Evolutionary conservation across 2,329 filamentous ascomycete genomes (phyloP), one percentile per base, ranked within the genome.

Genomic region (Coniochaeta prunicola): DNA sequence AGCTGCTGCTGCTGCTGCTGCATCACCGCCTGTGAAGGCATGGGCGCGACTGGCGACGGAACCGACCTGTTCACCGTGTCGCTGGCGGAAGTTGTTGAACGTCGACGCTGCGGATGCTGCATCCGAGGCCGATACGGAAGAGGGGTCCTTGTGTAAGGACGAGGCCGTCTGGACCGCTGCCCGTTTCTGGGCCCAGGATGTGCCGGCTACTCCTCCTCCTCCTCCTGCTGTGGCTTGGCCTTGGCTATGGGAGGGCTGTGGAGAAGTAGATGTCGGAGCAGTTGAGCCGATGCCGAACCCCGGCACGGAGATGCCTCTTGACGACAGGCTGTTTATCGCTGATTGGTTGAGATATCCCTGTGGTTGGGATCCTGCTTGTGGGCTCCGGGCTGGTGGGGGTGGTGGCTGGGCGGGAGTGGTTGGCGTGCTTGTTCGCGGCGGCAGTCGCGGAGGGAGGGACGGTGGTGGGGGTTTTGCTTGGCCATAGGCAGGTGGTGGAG

Each of bases 301-400:
- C 0, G 91, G 88, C 0, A 96, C 90, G 0, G 87, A 89, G 6
- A 96, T 79, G 1, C 92, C 92, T 1, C 90, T 87, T 38, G 85
- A 81, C 12, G 86, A 84, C 9, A 97, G 78, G 45, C 90, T 81
- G 59, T 76, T 80, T 58, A 88, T 70, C 5, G 91, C 87, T 5
- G 79, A 82, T 66, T 79, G 76, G 65, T 83, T 83, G 34, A 82
- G 63, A 33, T 73, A 68, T 60, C 19, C 24, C 45, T 56, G 66
- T 50, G 64, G 63, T 59, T 63, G 63, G 62, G 60, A 62, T 57
- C 62, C 67, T 55, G 40, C 60, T 57, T 61, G 63, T 56, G 61
- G 62, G 24, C 60, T 60, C 58, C 24, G 72, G 56, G 53, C 69
- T 70, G 62, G 81, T 71, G 62, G 77, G 71, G 68, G 84, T 83